Evolutionary conservation across 164 flowering plant genomes (phyloP).

Genomic region (Cinnamomum micranthum): DNA sequence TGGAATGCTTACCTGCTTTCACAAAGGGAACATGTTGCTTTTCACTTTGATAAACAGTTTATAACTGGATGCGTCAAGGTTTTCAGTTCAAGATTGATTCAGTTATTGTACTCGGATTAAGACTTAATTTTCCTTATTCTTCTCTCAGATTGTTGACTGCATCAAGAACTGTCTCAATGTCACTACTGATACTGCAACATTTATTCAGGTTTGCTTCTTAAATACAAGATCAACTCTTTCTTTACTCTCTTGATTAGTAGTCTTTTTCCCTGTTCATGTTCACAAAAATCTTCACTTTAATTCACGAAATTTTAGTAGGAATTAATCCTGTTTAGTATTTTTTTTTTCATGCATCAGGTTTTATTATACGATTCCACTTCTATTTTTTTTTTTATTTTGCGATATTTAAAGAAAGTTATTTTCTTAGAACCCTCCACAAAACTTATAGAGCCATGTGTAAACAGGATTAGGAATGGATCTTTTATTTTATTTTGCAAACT

Average conservation of each 20-base stretch:
- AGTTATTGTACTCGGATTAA: background rate
- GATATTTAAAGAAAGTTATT: background rate
- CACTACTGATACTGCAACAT: constrained; percentile 36
- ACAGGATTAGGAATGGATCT: background rate
- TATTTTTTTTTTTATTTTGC: background rate
- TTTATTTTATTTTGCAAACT: background rate
- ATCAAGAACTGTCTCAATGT: constrained; percentile 30
- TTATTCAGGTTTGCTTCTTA: constrained; percentile 35
- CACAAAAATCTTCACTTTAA: background rate
- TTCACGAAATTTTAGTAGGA: background rate
- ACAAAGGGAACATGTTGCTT: background rate
- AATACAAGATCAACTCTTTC: background rate
- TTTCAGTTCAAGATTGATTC: background rate
- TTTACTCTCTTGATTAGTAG: background rate
- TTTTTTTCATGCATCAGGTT: background rate
- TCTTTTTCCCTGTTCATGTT: background rate
- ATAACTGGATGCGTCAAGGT: background rate
- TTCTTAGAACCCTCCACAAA: background rate
- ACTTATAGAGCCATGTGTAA: background rate
- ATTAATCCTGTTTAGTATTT: background rate
- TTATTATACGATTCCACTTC: background rate
- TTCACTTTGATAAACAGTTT: background rate
- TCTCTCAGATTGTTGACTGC: constrained; percentile 29
- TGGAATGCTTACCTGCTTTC: background rate
- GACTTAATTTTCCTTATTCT: background rate